These are phyloP conservation scores for Penicillium odoratum DNA, from an alignment of 495 filamentous ascomycete genomes.

Conservation along the genomic window DNA sequence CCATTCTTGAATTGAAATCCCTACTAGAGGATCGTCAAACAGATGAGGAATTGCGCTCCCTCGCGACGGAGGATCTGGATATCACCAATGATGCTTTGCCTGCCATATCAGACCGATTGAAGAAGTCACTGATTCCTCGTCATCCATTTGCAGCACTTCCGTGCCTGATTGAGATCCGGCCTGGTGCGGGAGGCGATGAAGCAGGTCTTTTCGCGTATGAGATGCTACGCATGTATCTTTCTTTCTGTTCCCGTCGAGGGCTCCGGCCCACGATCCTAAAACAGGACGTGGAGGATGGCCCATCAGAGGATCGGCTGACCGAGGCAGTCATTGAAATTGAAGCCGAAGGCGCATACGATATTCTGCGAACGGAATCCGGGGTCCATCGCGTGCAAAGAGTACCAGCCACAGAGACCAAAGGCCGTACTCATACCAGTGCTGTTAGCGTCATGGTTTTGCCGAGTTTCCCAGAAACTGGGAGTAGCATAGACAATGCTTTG, in stretches of 20 bases:
- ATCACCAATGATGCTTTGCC: slow-evolving; percentile 60
- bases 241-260: slow-evolving; percentile 67
- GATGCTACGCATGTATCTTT: slow-evolving; percentile 84
- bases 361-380: slow-evolving; percentile 81
- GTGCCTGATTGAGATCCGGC: slow-evolving; percentile 87
- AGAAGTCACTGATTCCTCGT: slow-evolving; percentile 73
- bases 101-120: slow-evolving; percentile 61
- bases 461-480: slow-evolving; percentile 64
- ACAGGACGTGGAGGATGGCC: slow-evolving; percentile 55
- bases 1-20: slow-evolving; percentile 56
- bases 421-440: slow-evolving; percentile 89
- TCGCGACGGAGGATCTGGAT: slow-evolving; percentile 78
- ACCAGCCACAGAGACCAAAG: slow-evolving; percentile 84
- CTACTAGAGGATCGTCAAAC: slow-evolving; percentile 59
- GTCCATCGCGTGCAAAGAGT: slow-evolving; percentile 95
- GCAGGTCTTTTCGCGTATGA: slow-evolving; percentile 86
- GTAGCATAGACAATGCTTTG: slow-evolving; percentile 50
- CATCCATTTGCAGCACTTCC: slow-evolving; percentile 94
- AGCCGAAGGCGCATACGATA: slow-evolving; percentile 71
- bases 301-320: slow-evolving; percentile 60
- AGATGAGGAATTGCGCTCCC: slow-evolving; percentile 60
- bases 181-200: slow-evolving; percentile 91
- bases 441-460: slow-evolving; percentile 90
- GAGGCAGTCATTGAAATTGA: slow-evolving; percentile 91
- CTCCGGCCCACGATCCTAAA: slow-evolving; percentile 61